These are phyloP conservation scores for Dillenia turbinata DNA, from an alignment of 164 flowering plant species.

Conservation along the genomic window DNA sequence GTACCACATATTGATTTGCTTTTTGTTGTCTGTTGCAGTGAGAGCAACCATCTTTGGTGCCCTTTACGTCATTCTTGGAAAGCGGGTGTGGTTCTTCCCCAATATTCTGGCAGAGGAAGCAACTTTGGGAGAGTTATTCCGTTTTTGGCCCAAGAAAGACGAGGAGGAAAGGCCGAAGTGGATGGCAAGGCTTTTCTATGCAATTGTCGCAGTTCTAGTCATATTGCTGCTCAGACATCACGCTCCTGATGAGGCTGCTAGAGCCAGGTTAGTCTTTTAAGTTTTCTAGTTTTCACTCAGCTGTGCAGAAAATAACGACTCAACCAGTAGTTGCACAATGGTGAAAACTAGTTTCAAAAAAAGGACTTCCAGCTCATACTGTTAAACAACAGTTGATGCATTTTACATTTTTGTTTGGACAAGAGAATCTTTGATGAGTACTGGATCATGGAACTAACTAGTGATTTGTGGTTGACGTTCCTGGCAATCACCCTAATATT, in stretches of 20 bases:
- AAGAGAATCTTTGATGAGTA: neutral
- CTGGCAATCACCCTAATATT: neutral
- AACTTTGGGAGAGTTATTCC: conserved; percentile 82
- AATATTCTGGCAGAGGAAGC: conserved; percentile 99
- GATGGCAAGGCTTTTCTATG: conserved; percentile 84
- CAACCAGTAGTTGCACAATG: neutral
- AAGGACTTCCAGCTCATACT: neutral
- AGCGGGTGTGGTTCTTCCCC: conserved; percentile 93
- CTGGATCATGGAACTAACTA: too few species aligned
- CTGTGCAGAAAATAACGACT: neutral
- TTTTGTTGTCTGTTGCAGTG: conserved; percentile 38
- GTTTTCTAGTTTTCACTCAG: neutral
- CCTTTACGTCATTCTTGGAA: conserved; percentile 73
- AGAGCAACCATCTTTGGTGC: conserved; percentile 74
- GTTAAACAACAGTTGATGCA: neutral
- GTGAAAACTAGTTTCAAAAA: neutral
- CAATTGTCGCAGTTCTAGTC: conserved; percentile 54
- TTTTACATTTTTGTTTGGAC: neutral
- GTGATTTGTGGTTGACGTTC: neutral
- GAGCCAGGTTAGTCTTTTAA: conserved; percentile 70
- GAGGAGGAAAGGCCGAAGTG: conserved; percentile 92
- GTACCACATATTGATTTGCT: too few species aligned
- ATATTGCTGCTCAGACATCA: conserved; percentile 79
- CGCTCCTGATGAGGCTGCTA: conserved; percentile 98
- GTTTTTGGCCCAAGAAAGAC: conserved; percentile 94